Base-by-base conservation (phyloP, 176 grass and related monocot species). In the Oryza glumipatula region DNA sequence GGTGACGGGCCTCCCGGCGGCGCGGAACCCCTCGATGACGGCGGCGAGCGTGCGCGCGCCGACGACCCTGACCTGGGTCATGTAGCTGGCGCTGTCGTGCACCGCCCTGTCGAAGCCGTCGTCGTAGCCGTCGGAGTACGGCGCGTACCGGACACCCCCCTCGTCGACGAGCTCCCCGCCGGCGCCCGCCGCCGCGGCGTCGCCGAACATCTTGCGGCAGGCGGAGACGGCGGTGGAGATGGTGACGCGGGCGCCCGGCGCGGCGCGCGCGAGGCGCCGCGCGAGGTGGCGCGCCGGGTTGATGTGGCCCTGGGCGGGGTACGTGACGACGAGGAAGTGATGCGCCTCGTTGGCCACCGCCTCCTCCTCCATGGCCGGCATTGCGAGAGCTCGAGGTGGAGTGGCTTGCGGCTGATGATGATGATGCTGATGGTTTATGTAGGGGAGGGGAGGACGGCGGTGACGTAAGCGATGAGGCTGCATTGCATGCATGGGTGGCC, bases 251-350 rank as follows among this genome's bases (percentile, higher is more conserved):
- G 78, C 77, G 0, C 88, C 89, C 22, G 30, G 30, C 30, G 64
- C 73, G 60, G 82, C 78, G 41, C 56, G 52, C 5, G 64, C 30
- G 3, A 96, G 83, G 81, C 85, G 79, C 67, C 30, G 49, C 7
- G 88, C 91, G 35, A 96, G 91, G 65, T 89, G 91, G 81, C 88
- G 81, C 22, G 73, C 83, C 11, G 88, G 94, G 77, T 93, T 93
- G 77, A 96, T 93, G 86, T 96, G 91, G 88, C 94, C 86, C 74
- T 91, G 91, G 65, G 83, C 67, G 19, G 86, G 76, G 72, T 38
- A 93, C 2, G 86, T 76, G 16, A 89, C 86, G 14, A 96, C 38
- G 11, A 96, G 76, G 41, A 96, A 83, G 83, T 96, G 30, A 32
- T 32, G 94, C 39, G 75, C 80, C 36, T 10, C 2, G 16, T 14